These are phyloP conservation scores for Aspergillus costaricaensis DNA, from an alignment of 2,329 filamentous ascomycete species.

Conservation along the genomic window DNA sequence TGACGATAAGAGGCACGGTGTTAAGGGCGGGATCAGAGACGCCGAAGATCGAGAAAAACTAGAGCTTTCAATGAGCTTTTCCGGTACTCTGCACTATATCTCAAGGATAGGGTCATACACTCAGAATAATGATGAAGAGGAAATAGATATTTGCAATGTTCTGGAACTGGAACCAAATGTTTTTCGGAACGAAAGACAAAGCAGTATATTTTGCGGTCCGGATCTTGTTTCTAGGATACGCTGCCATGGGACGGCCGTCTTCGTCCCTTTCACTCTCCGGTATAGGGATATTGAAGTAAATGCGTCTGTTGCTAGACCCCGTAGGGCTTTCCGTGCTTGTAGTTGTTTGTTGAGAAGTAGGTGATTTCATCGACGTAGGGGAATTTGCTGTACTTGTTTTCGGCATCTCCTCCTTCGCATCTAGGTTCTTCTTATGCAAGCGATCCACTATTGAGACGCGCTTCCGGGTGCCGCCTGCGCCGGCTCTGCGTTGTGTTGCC, in stretches of 20 bases:
- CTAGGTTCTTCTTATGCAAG: slow-evolving; percentile 62
- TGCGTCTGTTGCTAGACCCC: slow-evolving; percentile 29
- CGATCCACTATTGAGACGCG: slow-evolving; percentile 79
- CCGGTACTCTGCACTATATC: not conserved
- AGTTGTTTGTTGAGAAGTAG: slow-evolving; percentile 28
- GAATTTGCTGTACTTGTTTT: slow-evolving; percentile 47
- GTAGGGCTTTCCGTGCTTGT: slow-evolving; percentile 46
- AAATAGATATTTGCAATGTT: slow-evolving; percentile 99
- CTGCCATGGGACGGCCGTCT: slow-evolving; percentile 69
- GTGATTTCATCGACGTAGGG: slow-evolving; percentile 40
- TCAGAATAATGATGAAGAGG: slow-evolving; percentile 90
- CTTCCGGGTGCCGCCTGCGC: slow-evolving; percentile 75
- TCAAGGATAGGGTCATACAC: slow-evolving; percentile 61
- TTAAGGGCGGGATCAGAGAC: slow-evolving; percentile 86
- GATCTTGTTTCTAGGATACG: slow-evolving; percentile 91
- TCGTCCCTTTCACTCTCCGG: slow-evolving; percentile 76
- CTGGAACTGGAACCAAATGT: slow-evolving; percentile 96
- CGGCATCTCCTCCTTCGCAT: slow-evolving; percentile 69
- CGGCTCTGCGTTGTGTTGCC: slow-evolving; percentile 87
- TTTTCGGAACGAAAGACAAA: slow-evolving; percentile 92
- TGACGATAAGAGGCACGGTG: slow-evolving; percentile 88
- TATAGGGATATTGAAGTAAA: slow-evolving; percentile 82
- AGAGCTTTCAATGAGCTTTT: slow-evolving; percentile 24
- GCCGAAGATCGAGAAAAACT: slow-evolving; percentile 97
- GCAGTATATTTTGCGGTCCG: slow-evolving; percentile 97